Evolutionary conservation across 768 basidiomycete genomes (phyloP), one percentile per base, ranked within the genome.

Genomic region (Naematelia aurantialba): DNA sequence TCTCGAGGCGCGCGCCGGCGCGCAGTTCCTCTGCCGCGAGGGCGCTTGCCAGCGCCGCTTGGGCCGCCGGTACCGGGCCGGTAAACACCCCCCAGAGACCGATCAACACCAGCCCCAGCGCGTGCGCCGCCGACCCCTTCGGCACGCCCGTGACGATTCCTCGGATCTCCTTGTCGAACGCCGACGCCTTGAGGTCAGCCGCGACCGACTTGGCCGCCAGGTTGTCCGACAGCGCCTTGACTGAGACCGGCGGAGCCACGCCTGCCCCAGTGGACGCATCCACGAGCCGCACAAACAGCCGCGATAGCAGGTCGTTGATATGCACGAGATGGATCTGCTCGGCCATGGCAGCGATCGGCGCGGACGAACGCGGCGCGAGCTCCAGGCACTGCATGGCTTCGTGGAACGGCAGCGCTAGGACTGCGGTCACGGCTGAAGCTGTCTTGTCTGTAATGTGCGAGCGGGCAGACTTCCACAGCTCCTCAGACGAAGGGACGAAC

Each of bases 61-160:
- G 73, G 39, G 69, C 62, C 1, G 42, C 42, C 4, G 71, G 52
- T 2, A 69, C 53, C 13, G 74, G 69, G 42, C 66, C 64, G 27
- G 63, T 56, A 39, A 76, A 63, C 3, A 72, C 55, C 17, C 72
- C 69, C 75, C 75, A 76, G 1, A 76, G 55, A 45, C 71, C 75
- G 29, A 75, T 72, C 17, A 74, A 51, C 21, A 76, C 75, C 44
- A 76, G 56, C 21, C 70, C 75, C 1, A 76, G 61, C n/a, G 68
- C 70, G 45, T 72, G 70, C 2, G 72, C 63, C 5, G 70, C 59
- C 1, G 73, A 69, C 39, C 69, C 72, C 29, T 59, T 56, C 5
- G 70, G 62, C 4, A 69, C 56, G 19, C 65, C 67, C 25, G 55
- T 56, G 8, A 76, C 48, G 14, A 62, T 60, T 2, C 45, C 62